Evolutionary conservation across 1,284 basidiomycete species (phyloP), one percentile per base, ranked within the genome.

Genomic region (Rhodofomes roseus): DNA sequence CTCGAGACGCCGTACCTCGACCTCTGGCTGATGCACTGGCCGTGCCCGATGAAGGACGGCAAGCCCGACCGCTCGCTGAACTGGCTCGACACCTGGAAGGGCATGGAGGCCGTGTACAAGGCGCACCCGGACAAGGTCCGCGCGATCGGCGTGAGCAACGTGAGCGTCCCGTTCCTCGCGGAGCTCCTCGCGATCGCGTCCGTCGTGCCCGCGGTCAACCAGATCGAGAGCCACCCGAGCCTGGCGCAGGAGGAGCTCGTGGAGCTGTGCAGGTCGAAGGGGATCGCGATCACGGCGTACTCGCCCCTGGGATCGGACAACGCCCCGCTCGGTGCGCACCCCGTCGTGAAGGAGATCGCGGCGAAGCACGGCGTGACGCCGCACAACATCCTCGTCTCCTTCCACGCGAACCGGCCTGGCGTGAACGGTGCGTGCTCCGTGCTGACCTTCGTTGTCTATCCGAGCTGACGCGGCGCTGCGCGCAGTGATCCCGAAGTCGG

Each of bases 1-100:
- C 85, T 95, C 50, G 82, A 84, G 57, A 82, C 88, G 4, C 79
- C 82, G 37, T 94, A 95, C 74, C 81, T 95, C 60, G 90, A 95
- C 73, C 79, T 95, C 57, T 86, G 82, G 85, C 80, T 95, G 59
- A 87, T 94, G 85, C 91, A 94, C 77, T 93, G 86, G 87, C 84
- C 83, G 43, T 84, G 84, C 37, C 83, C 85, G 53, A 83, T 87
- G 85, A 80, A 69, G 61, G 79, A 77, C 59, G 72, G 76, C 46
- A 77, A 78, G 61, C 74, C 85, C 25, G 82, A 83, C 66, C 83
- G 77, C 71, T 72, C 76, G 67, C 66, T 79, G 61, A 81, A 86
- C 71, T 89, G 86, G 86, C 74, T 86, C 54, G 79, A 93, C 66
- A 90, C 92, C 8, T 96, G 93, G 93, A 84, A 82, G 62, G 76